phyloP scores from a whole-genome alignment of 2,329 filamentous ascomycete genomes.

The Trichoderma afroharzianum region DNA sequence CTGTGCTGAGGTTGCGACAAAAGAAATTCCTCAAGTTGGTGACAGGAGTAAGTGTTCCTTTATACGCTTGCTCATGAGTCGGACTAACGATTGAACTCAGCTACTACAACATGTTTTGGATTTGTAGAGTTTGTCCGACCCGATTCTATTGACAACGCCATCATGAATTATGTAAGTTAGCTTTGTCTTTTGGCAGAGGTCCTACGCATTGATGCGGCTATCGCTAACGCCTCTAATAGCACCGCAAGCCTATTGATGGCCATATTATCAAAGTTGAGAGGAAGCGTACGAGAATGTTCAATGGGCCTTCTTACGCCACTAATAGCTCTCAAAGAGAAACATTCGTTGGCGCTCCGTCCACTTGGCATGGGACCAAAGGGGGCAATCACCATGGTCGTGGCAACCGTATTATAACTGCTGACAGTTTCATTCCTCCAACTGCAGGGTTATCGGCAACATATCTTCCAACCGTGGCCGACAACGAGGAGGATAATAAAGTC shows the following conservation, averaged over 20 bases:
- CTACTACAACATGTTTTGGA: constrained; percentile 28
- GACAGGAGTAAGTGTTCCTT: constrained; percentile 17
- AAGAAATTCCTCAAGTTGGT: constrained; percentile 20
- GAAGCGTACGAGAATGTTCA: constrained; percentile 29
- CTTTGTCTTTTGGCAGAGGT: neutral
- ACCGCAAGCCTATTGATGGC: constrained; percentile 31
- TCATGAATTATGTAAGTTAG: constrained; percentile 35
- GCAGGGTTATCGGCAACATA: neutral
- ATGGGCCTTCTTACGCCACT: neutral
- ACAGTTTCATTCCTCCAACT: neutral
- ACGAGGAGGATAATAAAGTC: neutral
- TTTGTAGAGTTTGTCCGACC: constrained; percentile 40
- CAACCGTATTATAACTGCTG: neutral
- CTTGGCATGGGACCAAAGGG: neutral
- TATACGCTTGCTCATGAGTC: neutral
- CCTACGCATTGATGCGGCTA: neutral
- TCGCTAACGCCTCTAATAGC: constrained; percentile 24
- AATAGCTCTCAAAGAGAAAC: neutral
- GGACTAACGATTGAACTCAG: constrained; percentile 11
- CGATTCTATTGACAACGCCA: constrained; percentile 36
- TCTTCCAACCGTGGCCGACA: neutral
- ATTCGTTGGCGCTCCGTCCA: neutral
- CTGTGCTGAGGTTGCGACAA: constrained; percentile 27
- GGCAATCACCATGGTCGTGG: neutral
- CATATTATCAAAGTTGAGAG: constrained; percentile 37